Evolutionary conservation across 257 asterid species (phyloP), one percentile per base, ranked within the genome.

Genomic region (Petunia secreta): DNA sequence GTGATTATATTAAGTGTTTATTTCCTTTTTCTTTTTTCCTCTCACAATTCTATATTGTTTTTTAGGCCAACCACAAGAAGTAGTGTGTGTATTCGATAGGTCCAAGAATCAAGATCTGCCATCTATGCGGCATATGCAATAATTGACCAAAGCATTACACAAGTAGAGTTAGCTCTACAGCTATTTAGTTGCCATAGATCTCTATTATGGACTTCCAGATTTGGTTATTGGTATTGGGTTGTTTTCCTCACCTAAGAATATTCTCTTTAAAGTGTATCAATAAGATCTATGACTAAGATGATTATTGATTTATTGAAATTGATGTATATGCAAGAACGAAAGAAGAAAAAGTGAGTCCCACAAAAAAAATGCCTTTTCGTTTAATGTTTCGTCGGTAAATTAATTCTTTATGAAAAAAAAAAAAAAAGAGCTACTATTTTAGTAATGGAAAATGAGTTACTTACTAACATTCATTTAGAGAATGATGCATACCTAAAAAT

Each of bases 61-160:
- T 2, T 71, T 16, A 13, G 77, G 44, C 36, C 60, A 71, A 10
- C 3, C 6, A 66, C 37, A 15, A n/a, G 55, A 41, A 41, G 38
- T 67, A 39, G 73, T 40, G n/a, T 67, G 73, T 40, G n/a, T 67
- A 67, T 4, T 41, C 43, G 38, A 43, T n/a, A 67, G 77, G 77
- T 48, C 13, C 44, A 73, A 71, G 34, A 34, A 48, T 73, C 46
- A 73, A 73, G 77, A 73, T 73, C 34, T 50, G 34, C 46, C 62
- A 73, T 73, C 77, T 48, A 50, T 50, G 62, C 44, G 46, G 46
- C 62, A 50, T 50, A 73, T 50, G 44, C 62, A 73, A 73, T 73
- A 73, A 50, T 73, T 73, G 60, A 34, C 13, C 77, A 71, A 71
- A 52, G 25, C 16, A 48, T 3, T 50, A 13, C 3, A 73, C 34